Evolutionary conservation across 2,329 filamentous ascomycete species (phyloP).

Genomic region (Fusarium zealandicum): DNA sequence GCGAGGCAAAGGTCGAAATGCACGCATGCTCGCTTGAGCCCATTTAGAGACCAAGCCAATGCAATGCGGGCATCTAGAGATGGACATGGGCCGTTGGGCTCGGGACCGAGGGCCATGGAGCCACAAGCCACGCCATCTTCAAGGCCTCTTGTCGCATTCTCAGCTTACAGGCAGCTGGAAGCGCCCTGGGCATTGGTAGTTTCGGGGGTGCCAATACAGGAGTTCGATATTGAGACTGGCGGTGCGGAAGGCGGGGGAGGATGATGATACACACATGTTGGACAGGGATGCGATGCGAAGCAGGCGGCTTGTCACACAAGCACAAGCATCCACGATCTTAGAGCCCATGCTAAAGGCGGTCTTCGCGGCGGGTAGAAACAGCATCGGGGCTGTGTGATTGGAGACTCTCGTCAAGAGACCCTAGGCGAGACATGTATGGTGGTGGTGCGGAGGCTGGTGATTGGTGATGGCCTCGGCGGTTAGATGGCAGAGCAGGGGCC

Average conservation of each 20-base stretch:
- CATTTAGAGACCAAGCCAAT: conserved; percentile 27
- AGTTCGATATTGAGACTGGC: conserved; percentile 7
- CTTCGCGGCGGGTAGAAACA: conserved; percentile 10
- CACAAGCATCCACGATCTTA: conserved; percentile 17
- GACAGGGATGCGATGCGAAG: conserved; percentile 28
- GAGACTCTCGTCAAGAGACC: background rate
- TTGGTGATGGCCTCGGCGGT: conserved; percentile 49
- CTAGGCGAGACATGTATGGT: background rate
- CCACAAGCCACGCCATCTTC: conserved; percentile 32
- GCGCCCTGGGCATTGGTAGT: conserved; percentile 21
- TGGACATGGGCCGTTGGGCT: conserved; percentile 8
- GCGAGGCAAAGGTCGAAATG: conserved; percentile 6
- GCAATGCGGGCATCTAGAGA: conserved; percentile 26
- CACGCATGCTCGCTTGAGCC: conserved; percentile 17
- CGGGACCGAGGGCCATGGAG: conserved; percentile 10
- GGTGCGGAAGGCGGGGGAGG: conserved; percentile 30
- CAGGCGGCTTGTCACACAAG: conserved; percentile 32
- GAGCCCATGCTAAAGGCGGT: conserved; percentile 8
- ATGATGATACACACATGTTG: too few species aligned
- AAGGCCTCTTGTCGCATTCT: conserved; percentile 16
- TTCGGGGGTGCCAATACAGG: background rate
- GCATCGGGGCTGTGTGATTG: conserved; percentile 20
- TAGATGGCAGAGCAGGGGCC: conserved; percentile 45
- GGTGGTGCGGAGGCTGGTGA: conserved; percentile 38
- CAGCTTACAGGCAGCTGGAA: conserved; percentile 18